Percentiles rank a stretch among this genome's conserved stretches.
Conservation (phyloP, 2,329 filamentous ascomycete genomes). For the Stylonectria norvegica region DNA sequence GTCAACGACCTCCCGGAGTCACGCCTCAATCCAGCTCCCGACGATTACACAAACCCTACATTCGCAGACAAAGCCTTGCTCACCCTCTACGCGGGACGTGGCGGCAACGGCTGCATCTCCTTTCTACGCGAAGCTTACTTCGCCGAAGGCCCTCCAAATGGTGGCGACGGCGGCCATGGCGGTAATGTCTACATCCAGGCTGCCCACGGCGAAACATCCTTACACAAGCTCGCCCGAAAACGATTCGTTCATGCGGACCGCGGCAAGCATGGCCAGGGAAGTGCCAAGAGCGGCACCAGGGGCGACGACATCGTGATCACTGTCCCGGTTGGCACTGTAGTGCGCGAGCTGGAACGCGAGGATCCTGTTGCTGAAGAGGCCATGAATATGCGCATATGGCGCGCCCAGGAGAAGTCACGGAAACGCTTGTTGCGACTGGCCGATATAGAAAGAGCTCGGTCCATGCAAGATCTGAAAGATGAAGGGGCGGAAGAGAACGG, state of each 20-base stretch:
- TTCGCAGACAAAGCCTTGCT: conserved; percentile 86
- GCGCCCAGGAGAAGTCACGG: conserved; percentile 32
- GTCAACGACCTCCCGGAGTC: conserved; percentile 42
- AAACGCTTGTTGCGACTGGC: conserved; percentile 31
- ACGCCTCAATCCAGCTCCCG: conserved; percentile 75
- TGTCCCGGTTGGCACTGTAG: conserved; percentile 88
- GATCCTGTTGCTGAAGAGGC: conserved; percentile 72
- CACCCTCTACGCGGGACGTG: conserved; percentile 72
- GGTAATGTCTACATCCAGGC: conserved; percentile 95
- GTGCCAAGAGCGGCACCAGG: conserved; percentile 67
- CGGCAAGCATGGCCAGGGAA: conserved; percentile 77
- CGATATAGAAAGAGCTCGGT: conserved; percentile 31
- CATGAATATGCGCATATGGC: conserved; percentile 32
- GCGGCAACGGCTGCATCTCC: conserved; percentile 90
- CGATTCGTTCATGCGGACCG: conserved; percentile 70
- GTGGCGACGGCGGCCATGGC: conserved; percentile 87
- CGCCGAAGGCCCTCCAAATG: conserved; percentile 85
- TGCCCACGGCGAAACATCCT: conserved; percentile 81
- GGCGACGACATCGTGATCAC: conserved; percentile 85
- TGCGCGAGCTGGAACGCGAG: conserved; percentile 74
- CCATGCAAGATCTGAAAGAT: conserved; percentile 5
- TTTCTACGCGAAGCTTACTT: conserved; percentile 91
- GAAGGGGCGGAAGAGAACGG: conserved; percentile 9
- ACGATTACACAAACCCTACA: conserved; percentile 77
- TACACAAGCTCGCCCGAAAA: conserved; percentile 83